A percentile compares a stretch with the other conserved stretches of the same genome.
These are phyloP conservation scores for Russula ochroleuca DNA, from an alignment of 768 basidiomycete species.

Conservation along the genomic window DNA sequence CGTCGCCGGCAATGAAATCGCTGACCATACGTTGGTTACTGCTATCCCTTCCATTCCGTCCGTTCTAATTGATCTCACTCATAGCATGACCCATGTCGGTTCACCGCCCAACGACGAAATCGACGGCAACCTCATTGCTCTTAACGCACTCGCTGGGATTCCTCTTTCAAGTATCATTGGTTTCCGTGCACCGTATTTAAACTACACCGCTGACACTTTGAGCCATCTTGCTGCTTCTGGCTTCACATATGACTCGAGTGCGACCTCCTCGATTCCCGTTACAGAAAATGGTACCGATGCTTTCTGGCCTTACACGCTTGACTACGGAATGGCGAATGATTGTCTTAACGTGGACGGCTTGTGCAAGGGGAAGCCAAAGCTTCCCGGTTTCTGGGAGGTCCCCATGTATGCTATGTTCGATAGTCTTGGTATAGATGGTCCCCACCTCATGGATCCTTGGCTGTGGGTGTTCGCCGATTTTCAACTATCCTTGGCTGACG, in stretches of 20 bases:
- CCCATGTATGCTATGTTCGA: constrained; percentile 83
- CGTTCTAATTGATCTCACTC: neutral
- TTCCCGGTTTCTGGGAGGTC: constrained; percentile 81
- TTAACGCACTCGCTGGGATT: constrained; percentile 75
- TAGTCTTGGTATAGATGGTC: constrained; percentile 46
- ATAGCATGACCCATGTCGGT: constrained; percentile 75
- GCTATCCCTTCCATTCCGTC: constrained; percentile 1
- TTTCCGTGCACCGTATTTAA: constrained; percentile 75
- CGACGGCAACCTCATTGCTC: constrained; percentile 71
- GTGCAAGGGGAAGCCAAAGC: constrained; percentile 65
- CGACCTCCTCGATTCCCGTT: constrained; percentile 59
- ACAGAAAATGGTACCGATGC: constrained; percentile 62
- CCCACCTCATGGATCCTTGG: constrained; percentile 83
- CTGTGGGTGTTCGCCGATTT: constrained; percentile 45
- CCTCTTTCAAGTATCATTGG: constrained; percentile 59
- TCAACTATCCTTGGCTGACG: constrained; percentile 1
- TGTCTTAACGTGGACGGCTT: constrained; percentile 52
- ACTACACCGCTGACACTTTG: constrained; percentile 61
- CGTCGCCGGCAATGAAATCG: constrained; percentile 80
- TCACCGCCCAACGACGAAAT: constrained; percentile 59
- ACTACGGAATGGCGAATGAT: constrained; percentile 75
- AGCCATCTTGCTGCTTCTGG: constrained; percentile 48
- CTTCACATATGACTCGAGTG: constrained; percentile 70
- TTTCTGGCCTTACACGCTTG: constrained; percentile 80
- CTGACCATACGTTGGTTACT: constrained; percentile 61